Evolutionary conservation across 441 rosid species (phyloP).

Genomic region (Omphalea diandra): DNA sequence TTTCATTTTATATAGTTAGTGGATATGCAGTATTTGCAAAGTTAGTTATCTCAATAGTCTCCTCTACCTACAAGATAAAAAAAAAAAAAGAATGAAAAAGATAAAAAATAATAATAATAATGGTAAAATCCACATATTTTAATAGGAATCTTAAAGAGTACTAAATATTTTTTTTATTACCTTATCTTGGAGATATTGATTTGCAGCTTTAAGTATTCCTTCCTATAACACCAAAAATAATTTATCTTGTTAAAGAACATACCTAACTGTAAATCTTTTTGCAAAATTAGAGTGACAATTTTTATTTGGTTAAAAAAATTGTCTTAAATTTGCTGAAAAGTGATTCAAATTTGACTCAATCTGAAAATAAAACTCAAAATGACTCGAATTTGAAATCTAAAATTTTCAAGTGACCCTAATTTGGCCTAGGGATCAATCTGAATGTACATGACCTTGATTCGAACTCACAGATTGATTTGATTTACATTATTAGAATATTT

Average conservation of each 20-base stretch:
- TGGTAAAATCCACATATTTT: not conserved
- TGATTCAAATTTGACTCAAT: too few relatives aligned
- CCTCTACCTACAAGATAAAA: conserved; percentile 53
- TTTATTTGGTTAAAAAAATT: too few relatives aligned
- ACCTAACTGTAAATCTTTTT: not conserved
- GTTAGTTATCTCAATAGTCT: conserved; percentile 44
- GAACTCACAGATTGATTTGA: too few relatives aligned
- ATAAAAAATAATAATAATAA: not conserved
- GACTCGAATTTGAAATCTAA: too few relatives aligned
- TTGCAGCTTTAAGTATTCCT: conserved; percentile 72
- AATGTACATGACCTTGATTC: too few relatives aligned
- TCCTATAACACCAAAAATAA: conserved; percentile 44
- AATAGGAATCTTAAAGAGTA: not conserved
- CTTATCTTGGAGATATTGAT: conserved; percentile 72
- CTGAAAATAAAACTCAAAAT: too few relatives aligned
- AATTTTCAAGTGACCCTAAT: too few relatives aligned
- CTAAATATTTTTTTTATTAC: conserved; percentile 30
- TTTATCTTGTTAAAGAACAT: not conserved
- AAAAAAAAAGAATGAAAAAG: too few relatives aligned
- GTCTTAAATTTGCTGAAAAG: too few relatives aligned
- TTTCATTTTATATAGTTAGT: conserved; percentile 54
- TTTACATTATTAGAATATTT: too few relatives aligned
- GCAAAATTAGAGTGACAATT: too few relatives aligned
- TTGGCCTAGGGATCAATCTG: too few relatives aligned
- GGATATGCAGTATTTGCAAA: conserved; percentile 48